Evolutionary conservation across 768 basidiomycete species (phyloP), one percentile per base, ranked within the genome.

Genomic region (Macrolepiota albuminosa): DNA sequence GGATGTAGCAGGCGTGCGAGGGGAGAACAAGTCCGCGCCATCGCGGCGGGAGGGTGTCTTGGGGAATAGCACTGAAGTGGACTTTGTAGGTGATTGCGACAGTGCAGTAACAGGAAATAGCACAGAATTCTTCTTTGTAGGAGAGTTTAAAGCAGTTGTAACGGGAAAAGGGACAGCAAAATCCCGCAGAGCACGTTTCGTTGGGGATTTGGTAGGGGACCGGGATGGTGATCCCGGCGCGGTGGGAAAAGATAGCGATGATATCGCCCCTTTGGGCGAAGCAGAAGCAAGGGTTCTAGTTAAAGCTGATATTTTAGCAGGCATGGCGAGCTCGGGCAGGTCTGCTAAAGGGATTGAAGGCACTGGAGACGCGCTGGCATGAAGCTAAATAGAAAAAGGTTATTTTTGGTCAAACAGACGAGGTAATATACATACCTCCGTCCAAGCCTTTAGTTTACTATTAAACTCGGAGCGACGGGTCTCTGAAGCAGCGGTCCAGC

Each of bases 401-500:
- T 45, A 50, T n/a, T 1, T 36, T 26, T 48, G 62, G 18, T 45
- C 29, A 14, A 29, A 37, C 18, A 0, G 18, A 55, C 37, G 21
- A 53, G 18, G 11, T 26, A 36, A 46, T 24, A 36, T 52, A 66
- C 80, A 34, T 67, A 88, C 91, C 75, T 85, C 73, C 4, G 73
- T 70, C 92, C 92, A 94, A 45, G 72, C 68, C 43, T 82, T 73
- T 36, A 94, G 72, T 67, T 90, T 93, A 18, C 69, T 62, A 29
- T 76, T 76, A 63, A 93, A 80, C 56, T 82, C 75, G 56, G 77
- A 73, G 57, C 85, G 82, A 56, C 92, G 83, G 37, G 73, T 73
- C 57, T 90, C 88, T 40, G 81, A 74, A 47, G 78, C 84, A 33
- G 88, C 83, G 3, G 92, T 92, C 92, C 92, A 94, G 58, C 90